Evolutionary conservation across 2,329 filamentous ascomycete genomes (phyloP).

Genomic region (Ophiognomonia clavigignenti-juglandacearum): DNA sequence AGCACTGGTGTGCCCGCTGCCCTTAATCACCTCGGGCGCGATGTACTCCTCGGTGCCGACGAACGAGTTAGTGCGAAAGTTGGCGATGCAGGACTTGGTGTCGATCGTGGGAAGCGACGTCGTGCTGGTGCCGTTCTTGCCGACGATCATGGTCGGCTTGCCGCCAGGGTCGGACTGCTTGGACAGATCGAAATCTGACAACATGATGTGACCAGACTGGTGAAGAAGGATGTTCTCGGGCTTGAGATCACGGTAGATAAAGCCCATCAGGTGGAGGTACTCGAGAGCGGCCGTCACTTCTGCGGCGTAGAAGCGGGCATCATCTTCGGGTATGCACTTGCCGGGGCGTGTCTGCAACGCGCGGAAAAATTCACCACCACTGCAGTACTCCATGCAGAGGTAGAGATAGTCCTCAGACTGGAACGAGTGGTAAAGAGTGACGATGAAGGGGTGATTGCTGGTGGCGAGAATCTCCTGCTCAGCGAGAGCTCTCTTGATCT

Average conservation of each 20-base stretch:
- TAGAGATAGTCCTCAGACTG: conserved; percentile 98
- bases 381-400: conserved; percentile 99
- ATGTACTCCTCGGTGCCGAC: conserved; percentile 99
- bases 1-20: conserved; percentile 94
- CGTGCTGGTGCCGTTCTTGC: conserved; percentile 80
- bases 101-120: conserved; percentile 93
- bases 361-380: conserved; percentile 96
- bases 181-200: conserved; percentile 96
- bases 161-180: conserved; percentile 96
- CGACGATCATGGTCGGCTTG: conserved; percentile 96
- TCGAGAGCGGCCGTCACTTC: conserved; percentile 96
- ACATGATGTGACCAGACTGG: conserved; percentile 99
- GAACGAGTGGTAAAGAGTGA: conserved; percentile 97
- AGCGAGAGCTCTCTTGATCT: conserved; percentile 96
- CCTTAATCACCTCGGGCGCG: conserved; percentile 97
- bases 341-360: conserved; percentile 93
- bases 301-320: conserved; percentile 93
- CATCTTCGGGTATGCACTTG: conserved; percentile 95
- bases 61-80: conserved; percentile 98
- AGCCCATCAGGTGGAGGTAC: conserved; percentile 97
- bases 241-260: conserved; percentile 97
- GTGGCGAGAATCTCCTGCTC: conserved; percentile 98
- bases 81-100: conserved; percentile 95
- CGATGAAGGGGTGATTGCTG: conserved; percentile 98
- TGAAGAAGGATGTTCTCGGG: conserved; percentile 97